Evolutionary conservation across 129 eudicot genomes (phyloP), one percentile per base, ranked within the genome.

Genomic region (Artemisia tridentata): DNA sequence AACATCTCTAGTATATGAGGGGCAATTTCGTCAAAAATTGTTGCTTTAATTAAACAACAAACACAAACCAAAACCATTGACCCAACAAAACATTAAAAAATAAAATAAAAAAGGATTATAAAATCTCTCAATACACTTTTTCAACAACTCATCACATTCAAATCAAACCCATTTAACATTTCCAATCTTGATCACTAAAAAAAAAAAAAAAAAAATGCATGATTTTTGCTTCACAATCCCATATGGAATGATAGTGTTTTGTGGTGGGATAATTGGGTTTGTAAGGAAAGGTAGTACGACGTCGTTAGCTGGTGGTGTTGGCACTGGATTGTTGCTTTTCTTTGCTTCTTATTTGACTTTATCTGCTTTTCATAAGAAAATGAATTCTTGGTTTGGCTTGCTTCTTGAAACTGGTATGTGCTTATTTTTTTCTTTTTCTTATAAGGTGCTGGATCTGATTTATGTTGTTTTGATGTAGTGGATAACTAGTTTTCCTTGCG

Each of bases 161-260:
- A 68, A 56, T 65, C 45, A 47, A 67, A 66, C 55, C 63, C 74
- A 0, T 45, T 1, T 25, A 27, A 75, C 20, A 56, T 67, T 18
- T 75, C 52, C 63, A 74, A 75, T 75, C 80, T n/a, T 23, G 60
- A 75, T 75, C 67, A 19, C 57, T n/a, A 17, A 25, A 61, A 72
- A 25, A 7, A 77, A 63, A 25, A 66, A 31, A 76, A 8, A 72
- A 58, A 80, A 86, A 80, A 95, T 95, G 99, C 99, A 87, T 77
- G 99, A 95, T 86, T 95, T 90, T 78, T 95, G 97, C 89, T 90
- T 95, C 74, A 95, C 97, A 68, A 87, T 95, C 80, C 99, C 99
- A 23, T 95, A 95, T 61, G 99, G 96, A 76, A 73, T 95, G 83
- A 61, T 95, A 55, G 73, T 95, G 76, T 74, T 82, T 45, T 60